Conservation (phyloP, 306 rosid genomes). For the Citrullus amarus region DNA sequence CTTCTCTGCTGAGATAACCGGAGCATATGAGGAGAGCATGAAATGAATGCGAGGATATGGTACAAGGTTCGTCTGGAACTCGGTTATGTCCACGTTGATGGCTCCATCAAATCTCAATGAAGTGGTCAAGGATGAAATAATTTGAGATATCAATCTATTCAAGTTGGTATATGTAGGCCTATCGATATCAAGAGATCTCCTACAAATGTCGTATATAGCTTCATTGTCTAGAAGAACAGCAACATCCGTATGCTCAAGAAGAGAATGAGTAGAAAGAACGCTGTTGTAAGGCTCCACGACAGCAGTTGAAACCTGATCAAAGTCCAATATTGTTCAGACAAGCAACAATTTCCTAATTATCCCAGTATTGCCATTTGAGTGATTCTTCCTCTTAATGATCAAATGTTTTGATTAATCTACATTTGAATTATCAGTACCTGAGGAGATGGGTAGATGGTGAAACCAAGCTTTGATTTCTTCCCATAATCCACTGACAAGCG, state of each 20-base stretch:
- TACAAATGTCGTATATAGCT: slow-evolving; percentile 91
- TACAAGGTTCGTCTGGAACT: slow-evolving; percentile 96
- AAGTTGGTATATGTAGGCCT: slow-evolving; percentile 91
- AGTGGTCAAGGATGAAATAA: slow-evolving; percentile 86
- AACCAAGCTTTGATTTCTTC: slow-evolving; percentile 86
- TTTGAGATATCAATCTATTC: slow-evolving; percentile 89
- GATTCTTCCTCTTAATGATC: not conserved
- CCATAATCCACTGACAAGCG: slow-evolving; percentile 94
- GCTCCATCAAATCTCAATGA: slow-evolving; percentile 98
- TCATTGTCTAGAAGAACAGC: slow-evolving; percentile 90
- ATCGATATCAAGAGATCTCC: slow-evolving; percentile 88
- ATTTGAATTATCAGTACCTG: slow-evolving; percentile 42
- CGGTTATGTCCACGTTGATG: slow-evolving; percentile 85
- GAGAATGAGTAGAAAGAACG: slow-evolving; percentile 90
- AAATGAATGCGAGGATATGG: slow-evolving; percentile 96
- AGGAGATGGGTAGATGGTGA: slow-evolving; percentile 98
- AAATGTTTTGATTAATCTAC: not conserved
- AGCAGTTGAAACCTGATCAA: slow-evolving; percentile 76
- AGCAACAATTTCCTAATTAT: not conserved
- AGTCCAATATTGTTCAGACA: not conserved
- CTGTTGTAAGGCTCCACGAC: slow-evolving; percentile 98
- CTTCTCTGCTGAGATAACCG: slow-evolving; percentile 95
- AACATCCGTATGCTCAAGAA: slow-evolving; percentile 94
- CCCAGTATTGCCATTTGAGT: not conserved
- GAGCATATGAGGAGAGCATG: slow-evolving; percentile 95